Conservation (phyloP, 1,284 basidiomycete species). For the Agaricales sp. region DNA sequence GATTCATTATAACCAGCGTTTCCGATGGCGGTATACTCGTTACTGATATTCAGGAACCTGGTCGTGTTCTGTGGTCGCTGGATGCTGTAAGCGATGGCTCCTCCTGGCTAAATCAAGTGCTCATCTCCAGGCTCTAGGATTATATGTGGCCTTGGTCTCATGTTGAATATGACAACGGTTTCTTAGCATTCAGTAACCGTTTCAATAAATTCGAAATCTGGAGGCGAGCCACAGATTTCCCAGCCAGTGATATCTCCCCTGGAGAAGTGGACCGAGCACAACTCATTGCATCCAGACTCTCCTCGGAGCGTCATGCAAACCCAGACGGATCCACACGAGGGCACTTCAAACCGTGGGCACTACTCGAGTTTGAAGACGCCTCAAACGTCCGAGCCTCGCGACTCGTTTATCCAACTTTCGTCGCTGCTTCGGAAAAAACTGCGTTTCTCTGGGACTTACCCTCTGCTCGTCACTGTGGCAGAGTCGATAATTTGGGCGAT, state of each 20-base stretch:
- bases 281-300: neutral
- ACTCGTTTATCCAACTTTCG: conserved; percentile 1
- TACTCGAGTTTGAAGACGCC: neutral
- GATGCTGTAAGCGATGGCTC: neutral
- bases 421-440: neutral
- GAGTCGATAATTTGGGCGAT: neutral
- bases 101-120: neutral
- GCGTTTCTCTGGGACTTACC: neutral
- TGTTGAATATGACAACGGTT: neutral
- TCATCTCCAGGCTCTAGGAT: neutral
- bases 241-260: neutral
- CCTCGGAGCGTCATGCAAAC: neutral
- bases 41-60: neutral
- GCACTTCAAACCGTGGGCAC: neutral
- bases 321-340: neutral
- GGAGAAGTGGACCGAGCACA: neutral
- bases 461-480: neutral
- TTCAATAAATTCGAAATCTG: neutral
- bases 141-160: neutral
- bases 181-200: neutral
- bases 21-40: neutral
- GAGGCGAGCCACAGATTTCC: neutral
- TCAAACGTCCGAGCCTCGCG: neutral
- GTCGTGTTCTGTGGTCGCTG: neutral
- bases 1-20: neutral